Conservation (phyloP, 768 basidiomycete genomes). For the Russula olivacea region DNA sequence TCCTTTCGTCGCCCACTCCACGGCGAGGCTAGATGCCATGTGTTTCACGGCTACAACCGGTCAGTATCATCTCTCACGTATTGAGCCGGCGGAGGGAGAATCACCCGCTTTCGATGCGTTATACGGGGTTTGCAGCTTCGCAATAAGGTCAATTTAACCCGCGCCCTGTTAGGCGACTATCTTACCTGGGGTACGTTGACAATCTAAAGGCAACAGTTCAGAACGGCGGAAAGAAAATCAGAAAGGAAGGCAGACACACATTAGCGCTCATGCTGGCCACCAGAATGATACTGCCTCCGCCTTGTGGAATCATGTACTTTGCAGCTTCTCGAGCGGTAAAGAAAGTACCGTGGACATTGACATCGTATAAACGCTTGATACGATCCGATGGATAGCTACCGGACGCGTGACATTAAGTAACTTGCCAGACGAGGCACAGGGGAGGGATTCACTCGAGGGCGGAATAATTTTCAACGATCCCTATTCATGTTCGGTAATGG, state of each 20-base stretch:
- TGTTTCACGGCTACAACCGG: constrained; percentile 71
- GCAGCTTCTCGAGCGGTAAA: constrained; percentile 97
- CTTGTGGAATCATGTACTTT: constrained; percentile 78
- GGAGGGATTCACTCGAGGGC: constrained; percentile 62
- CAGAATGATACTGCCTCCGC: constrained; percentile 76
- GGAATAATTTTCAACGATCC: constrained; percentile 83
- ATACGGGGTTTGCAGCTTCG: constrained; percentile 84
- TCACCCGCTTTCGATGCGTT: constrained; percentile 90
- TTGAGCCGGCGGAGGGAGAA: constrained; percentile 19
- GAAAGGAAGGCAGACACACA: constrained; percentile 40
- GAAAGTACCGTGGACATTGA: constrained; percentile 92
- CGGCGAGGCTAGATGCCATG: constrained; percentile 86
- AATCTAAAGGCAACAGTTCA: constrained; percentile 43
- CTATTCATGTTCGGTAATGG: constrained; percentile 33
- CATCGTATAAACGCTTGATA: constrained; percentile 76
- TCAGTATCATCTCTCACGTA: constrained; percentile 8
- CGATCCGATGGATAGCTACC: constrained; percentile 79
- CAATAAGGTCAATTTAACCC: neutral
- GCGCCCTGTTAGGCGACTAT: neutral
- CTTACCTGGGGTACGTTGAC: constrained; percentile 81
- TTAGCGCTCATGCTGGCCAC: constrained; percentile 89
- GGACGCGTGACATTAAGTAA: constrained; percentile 3
- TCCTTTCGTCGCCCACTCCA: constrained; percentile 91
- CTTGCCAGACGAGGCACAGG: neutral
- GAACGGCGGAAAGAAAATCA: constrained; percentile 20